Conservation (phyloP, 805 yeast species). For the Blastobotrys peoriensis region DNA sequence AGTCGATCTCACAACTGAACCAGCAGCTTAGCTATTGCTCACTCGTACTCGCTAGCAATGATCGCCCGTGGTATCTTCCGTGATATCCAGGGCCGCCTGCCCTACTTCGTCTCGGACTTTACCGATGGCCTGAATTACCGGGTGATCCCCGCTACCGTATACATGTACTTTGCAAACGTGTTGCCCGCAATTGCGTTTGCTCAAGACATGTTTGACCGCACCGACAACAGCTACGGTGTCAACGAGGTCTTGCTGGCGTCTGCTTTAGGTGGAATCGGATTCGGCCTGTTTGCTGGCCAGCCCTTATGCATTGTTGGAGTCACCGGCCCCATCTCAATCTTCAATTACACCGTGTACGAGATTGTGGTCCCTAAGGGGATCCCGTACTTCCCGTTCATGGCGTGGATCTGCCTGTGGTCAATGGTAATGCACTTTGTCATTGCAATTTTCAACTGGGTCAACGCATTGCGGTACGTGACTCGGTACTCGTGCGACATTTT, state of each 20-base stretch:
- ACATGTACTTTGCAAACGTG: constrained; percentile 81
- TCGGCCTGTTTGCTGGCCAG: constrained; percentile 82
- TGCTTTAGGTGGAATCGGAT: constrained; percentile 83
- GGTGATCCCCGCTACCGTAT: constrained; percentile 77
- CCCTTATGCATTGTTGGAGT: constrained; percentile 96
- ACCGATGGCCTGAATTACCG: constrained; percentile 78
- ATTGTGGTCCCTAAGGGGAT: constrained; percentile 47
- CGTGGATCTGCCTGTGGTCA: constrained; percentile 92
- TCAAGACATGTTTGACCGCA: constrained; percentile 93
- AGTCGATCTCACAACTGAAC: too few species aligned
- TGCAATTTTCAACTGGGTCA: constrained; percentile 63
- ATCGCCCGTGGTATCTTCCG: constrained; percentile 54
- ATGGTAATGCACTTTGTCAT: constrained; percentile 72
- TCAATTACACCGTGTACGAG: constrained; percentile 83
- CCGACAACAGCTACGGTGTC: constrained; percentile 80
- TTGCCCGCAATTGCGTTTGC: constrained; percentile 95
- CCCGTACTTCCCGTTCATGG: constrained; percentile 82
- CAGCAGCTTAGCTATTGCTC: too few species aligned
- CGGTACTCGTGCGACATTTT: constrained; percentile 85
- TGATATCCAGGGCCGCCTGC: constrained; percentile 50
- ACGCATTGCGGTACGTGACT: constrained; percentile 64
- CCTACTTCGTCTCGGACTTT: constrained; percentile 73
- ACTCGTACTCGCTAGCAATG: too few species aligned
- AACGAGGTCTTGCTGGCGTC: constrained; percentile 81
- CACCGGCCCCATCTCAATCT: constrained; percentile 91